Percentiles rank a stretch among this genome's conserved stretches.
Evolutionary conservation across 164 flowering plant genomes (phyloP).

Genomic region (Stephania japonica): DNA sequence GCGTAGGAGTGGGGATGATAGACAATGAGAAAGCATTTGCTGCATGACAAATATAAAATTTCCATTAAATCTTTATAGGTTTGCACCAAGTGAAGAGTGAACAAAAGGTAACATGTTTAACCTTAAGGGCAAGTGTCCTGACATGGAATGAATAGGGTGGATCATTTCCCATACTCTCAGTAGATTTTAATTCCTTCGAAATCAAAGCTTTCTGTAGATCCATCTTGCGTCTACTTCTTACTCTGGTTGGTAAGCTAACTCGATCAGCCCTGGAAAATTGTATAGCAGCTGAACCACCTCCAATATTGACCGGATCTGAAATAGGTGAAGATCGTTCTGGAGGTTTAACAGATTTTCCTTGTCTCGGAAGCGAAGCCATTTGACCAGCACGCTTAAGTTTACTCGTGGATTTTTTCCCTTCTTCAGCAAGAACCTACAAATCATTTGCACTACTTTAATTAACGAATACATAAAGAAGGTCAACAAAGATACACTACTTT

Average conservation of each 20-base stretch:
- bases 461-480: not conserved
- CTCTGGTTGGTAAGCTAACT: slow-evolving; percentile 43
- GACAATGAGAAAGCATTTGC: slow-evolving; percentile 56
- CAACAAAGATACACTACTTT: not conserved
- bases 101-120: slow-evolving; percentile 11
- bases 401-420: slow-evolving; percentile 27
- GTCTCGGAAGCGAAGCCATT: slow-evolving; percentile 31
- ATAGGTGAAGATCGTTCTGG: slow-evolving; percentile 40
- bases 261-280: slow-evolving; percentile 33
- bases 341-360: slow-evolving; percentile 31
- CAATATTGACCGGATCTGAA: slow-evolving; percentile 37
- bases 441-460: not conserved
- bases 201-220: slow-evolving; percentile 24
- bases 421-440: slow-evolving; percentile 35
- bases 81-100: not conserved
- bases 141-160: slow-evolving; percentile 32
- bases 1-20: slow-evolving; percentile 50
- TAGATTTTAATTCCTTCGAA: slow-evolving; percentile 28
- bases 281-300: slow-evolving; percentile 28
- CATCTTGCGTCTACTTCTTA: slow-evolving; percentile 67
- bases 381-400: slow-evolving; percentile 38
- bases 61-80: not conserved
- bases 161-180: slow-evolving; percentile 29
- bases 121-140: slow-evolving; percentile 29
- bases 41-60: slow-evolving; percentile 25